A percentile compares a stretch with the other conserved stretches of the same genome.
These are phyloP conservation scores for Boletus rubroflammeus DNA, from an alignment of 768 basidiomycete genomes.

Conservation along the genomic window DNA sequence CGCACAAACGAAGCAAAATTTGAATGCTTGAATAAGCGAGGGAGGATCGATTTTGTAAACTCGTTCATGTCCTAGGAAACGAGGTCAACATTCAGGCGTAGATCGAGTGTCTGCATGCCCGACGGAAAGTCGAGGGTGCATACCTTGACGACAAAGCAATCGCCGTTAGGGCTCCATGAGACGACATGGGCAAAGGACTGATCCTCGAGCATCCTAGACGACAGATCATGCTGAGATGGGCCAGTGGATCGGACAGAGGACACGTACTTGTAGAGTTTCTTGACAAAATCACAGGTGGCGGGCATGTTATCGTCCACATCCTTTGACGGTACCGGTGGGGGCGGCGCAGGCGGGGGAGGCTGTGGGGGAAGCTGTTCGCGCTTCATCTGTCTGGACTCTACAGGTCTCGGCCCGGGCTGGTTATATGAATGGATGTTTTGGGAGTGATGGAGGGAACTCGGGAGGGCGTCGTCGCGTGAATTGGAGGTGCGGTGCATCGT, in stretches of 20 bases:
- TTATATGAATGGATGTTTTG: conserved; percentile 19
- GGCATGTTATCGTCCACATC: conserved; percentile 73
- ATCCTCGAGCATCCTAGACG: conserved; percentile 82
- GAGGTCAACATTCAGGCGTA: conserved; percentile 8
- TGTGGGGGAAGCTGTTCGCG: conserved; percentile 26
- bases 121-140: not conserved
- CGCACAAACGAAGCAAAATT: conserved; percentile 57
- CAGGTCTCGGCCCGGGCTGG: conserved; percentile 17
- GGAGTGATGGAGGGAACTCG: conserved; percentile 14
- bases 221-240: conserved; percentile 2
- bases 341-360: conserved; percentile 20
- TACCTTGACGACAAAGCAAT: conserved; percentile 87
- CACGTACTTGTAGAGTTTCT: conserved; percentile 86
- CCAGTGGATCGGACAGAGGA: not conserved
- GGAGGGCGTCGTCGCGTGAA: conserved; percentile 40
- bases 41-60: conserved; percentile 87
- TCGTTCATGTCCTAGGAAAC: conserved; percentile 80
- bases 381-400: conserved; percentile 28
- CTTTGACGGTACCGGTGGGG: conserved; percentile 23
- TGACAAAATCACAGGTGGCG: conserved; percentile 90
- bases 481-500: conserved; percentile 36
- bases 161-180: conserved; percentile 78
- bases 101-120: conserved; percentile 23
- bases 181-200: conserved; percentile 67
- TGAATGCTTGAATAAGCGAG: conserved; percentile 69